These are phyloP conservation scores for Entomortierella parvispora DNA, from an alignment of 192 early-diverging fungal species.

Conservation along the genomic window DNA sequence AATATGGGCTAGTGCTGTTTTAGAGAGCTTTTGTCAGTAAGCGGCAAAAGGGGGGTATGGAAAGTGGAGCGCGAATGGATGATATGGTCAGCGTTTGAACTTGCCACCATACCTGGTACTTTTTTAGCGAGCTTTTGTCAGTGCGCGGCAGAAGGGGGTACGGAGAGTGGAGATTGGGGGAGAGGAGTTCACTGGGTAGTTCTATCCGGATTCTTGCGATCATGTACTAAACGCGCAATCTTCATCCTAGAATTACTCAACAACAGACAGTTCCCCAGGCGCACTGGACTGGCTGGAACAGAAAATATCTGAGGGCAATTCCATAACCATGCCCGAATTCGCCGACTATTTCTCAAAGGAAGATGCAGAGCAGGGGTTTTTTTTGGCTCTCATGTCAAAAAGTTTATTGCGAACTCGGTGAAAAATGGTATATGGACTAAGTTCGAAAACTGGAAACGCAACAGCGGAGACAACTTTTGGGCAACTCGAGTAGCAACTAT, in stretches of 20 bases:
- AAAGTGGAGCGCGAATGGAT: too few species aligned
- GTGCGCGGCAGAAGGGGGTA: conserved; percentile 25
- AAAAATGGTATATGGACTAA: conserved; percentile 3
- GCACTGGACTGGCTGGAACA: conserved; percentile 14
- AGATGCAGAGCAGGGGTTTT: conserved; percentile 8
- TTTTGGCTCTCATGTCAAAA: conserved; percentile 13
- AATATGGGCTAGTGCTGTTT: too few species aligned
- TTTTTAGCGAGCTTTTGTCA: conserved; percentile 26
- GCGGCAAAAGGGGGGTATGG: too few species aligned
- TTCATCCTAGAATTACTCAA: conserved; percentile 12
- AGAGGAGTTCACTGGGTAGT: conserved; percentile 5
- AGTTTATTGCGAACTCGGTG: conserved; percentile 13
- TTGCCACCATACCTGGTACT: too few species aligned
- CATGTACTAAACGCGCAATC: not conserved
- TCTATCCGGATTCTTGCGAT: not conserved
- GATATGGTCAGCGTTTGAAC: too few species aligned
- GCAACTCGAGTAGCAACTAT: conserved; percentile 6
- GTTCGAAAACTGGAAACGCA: conserved; percentile 17
- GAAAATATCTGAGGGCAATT: conserved; percentile 1
- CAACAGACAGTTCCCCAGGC: conserved; percentile 16
- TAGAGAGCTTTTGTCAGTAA: too few species aligned
- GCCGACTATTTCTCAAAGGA: conserved; percentile 3
- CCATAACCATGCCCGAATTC: conserved; percentile 10
- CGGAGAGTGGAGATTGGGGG: conserved; percentile 27
- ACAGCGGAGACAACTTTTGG: conserved; percentile 13